Base-by-base conservation (phyloP, 331 rosid genomes). In the Phaseolus coccineus region DNA sequence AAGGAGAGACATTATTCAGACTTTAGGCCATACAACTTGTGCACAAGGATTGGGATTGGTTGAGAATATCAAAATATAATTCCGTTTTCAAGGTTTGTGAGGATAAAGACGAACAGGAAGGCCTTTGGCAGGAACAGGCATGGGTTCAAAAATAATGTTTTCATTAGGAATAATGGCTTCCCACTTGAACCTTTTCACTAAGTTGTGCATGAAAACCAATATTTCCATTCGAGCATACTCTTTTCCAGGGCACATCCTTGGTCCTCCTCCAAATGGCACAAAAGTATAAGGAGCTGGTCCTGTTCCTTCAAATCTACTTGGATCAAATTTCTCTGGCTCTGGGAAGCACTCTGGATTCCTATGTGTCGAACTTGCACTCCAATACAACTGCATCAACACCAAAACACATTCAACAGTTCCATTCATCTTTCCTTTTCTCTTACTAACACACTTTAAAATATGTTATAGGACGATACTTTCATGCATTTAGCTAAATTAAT, bases 231-330 rank as follows among this genome's bases (percentile, higher is more conserved):
- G 82, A 3, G 96, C 97, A 39, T 91, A 93, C 86, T 93, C 97
- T 67, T 88, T 93, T 19, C 94, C 94, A 0, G 96, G 96, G 76
- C 96, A 93, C 92, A 92, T 92, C 58, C 96, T 83, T 0, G 96
- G 96, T 3, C 97, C 96, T 16, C 96, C 96, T 2, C 97, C 96
- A 2, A 93, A 93, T 3, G 96, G 97, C 2, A 93, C 96, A 42
- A 62, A 93, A 0, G 94, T 89, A 84, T 85, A 93, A 0, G 97
- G 97, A 0, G 92, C 85, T 0, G 91, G 94, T 0, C 97, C 96
- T 0, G 55, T 73, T 10, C 97, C 97, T 52, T 89, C 96, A 16
- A 93, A 93, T 61, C 97, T 85, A 1, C 33, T 13, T 0, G 97
- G 94, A 19, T 93, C 94, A 2, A 90, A 93, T 27, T 85, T 90